Evolutionary conservation across 139 green algal species (phyloP).

Genomic region (Closterium sp.): DNA sequence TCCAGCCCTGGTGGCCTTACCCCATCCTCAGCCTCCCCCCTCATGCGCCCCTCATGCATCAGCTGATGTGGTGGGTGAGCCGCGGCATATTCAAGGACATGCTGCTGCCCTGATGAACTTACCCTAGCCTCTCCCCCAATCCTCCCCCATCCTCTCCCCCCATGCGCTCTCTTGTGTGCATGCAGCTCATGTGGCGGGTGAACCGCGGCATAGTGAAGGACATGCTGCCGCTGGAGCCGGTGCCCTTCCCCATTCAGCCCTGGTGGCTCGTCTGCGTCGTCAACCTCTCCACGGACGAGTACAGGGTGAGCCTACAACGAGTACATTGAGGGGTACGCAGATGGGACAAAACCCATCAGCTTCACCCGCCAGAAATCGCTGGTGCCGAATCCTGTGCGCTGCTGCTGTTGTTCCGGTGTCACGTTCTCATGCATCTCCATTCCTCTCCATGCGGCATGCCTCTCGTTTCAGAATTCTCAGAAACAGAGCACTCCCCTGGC

Average conservation of each 20-base stretch:
- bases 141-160: background rate
- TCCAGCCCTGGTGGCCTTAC: too few species aligned
- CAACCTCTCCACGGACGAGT: conserved; percentile 69
- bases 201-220: conserved; percentile 79
- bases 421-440: background rate
- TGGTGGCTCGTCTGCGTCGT: conserved; percentile 83
- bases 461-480: too few species aligned
- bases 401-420: too few species aligned
- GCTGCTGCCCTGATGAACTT: conserved; percentile 60
- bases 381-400: too few species aligned
- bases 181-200: conserved; percentile 80
- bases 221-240: conserved; percentile 63
- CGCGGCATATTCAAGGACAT: conserved; percentile 72
- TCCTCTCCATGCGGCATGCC: too few species aligned
- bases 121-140: background rate
- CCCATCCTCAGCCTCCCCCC: too few species aligned
- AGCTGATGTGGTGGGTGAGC: conserved; percentile 85
- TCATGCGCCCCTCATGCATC: conserved; percentile 14
- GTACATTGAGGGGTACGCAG: too few species aligned
- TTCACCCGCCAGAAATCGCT: too few species aligned
- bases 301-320: background rate
- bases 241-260: conserved; percentile 60
- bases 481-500: too few species aligned
- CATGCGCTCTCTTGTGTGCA: background rate
- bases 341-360: too few species aligned